A percentile compares a stretch with the other conserved stretches of the same genome.
Conservation (phyloP, 192 early-diverging fungal genomes). For the Irineochytrium annulatum region DNA sequence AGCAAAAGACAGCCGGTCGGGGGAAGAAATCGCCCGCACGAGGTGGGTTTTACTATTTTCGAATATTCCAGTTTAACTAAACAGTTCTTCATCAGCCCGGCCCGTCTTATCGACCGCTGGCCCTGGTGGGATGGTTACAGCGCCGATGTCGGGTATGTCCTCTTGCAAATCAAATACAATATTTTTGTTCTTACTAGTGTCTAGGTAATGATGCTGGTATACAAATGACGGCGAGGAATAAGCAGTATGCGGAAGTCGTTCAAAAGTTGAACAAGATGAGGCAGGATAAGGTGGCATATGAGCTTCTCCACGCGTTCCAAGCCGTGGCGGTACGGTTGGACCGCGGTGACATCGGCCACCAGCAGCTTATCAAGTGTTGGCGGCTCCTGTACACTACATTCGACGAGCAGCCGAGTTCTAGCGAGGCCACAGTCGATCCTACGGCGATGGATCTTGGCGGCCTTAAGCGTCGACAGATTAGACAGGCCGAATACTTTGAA, state of each 20-base stretch:
- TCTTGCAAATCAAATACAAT: background rate
- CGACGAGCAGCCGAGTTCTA: conserved; percentile 29
- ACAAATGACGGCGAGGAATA: background rate
- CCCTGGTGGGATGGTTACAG: background rate
- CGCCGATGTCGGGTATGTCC: background rate
- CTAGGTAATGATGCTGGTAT: background rate
- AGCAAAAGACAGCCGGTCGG: background rate
- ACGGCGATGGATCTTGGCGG: too few species aligned
- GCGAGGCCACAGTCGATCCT: too few species aligned
- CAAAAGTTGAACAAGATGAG: conserved; percentile 43
- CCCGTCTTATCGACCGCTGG: background rate
- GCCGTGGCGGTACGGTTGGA: conserved; percentile 35
- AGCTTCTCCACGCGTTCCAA: conserved; percentile 35
- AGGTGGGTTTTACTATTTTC: background rate
- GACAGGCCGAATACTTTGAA: background rate
- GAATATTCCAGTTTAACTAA: background rate
- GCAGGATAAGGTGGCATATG: conserved; percentile 27
- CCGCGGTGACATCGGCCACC: conserved; percentile 30
- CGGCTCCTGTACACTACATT: conserved; percentile 37
- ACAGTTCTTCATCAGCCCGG: too few species aligned
- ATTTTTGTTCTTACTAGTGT: too few species aligned
- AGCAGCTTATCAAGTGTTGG: conserved; percentile 40
- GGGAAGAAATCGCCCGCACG: background rate
- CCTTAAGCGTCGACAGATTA: background rate
- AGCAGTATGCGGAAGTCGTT: conserved; percentile 42